Evolutionary conservation across 768 basidiomycete genomes (phyloP).

Genomic region (Suillus discolor): DNA sequence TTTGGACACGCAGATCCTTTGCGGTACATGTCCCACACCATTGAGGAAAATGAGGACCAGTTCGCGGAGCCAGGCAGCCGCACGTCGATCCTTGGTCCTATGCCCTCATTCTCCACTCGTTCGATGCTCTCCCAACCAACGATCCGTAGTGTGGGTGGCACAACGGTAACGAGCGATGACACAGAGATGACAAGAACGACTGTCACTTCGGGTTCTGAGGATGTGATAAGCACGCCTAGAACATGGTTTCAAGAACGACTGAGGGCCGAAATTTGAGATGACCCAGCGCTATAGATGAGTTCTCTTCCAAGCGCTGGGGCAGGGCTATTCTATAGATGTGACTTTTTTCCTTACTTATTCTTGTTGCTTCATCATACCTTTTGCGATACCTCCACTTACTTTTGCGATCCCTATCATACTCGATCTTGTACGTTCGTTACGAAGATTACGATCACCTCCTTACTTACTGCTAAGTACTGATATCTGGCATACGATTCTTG

Average conservation of each 20-base stretch:
- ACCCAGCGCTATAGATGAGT: background rate
- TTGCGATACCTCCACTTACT: constrained; percentile 8
- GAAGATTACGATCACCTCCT: background rate
- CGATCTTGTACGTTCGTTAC: background rate
- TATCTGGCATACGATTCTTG: background rate
- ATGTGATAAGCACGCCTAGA: background rate
- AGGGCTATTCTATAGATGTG: background rate
- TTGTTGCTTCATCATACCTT: constrained; percentile 1
- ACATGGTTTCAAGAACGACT: background rate
- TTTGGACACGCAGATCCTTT: constrained; percentile 39
- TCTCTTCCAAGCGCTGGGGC: constrained; percentile 5
- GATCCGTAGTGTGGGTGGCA: constrained; percentile 33
- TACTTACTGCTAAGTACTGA: constrained; percentile 7
- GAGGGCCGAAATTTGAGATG: constrained; percentile 5
- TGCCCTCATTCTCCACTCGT: constrained; percentile 32
- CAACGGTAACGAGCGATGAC: constrained; percentile 31
- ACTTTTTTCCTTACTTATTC: background rate
- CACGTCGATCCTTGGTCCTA: constrained; percentile 31
- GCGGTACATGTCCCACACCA: constrained; percentile 1
- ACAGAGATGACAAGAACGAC: constrained; percentile 30
- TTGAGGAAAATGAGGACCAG: constrained; percentile 7
- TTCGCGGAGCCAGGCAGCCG: constrained; percentile 20
- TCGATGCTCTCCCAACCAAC: constrained; percentile 29
- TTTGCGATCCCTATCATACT: constrained; percentile 14
- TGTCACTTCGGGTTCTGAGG: constrained; percentile 13